Conservation (phyloP, 1,284 basidiomycete species). For the Marasmius fiardii region DNA sequence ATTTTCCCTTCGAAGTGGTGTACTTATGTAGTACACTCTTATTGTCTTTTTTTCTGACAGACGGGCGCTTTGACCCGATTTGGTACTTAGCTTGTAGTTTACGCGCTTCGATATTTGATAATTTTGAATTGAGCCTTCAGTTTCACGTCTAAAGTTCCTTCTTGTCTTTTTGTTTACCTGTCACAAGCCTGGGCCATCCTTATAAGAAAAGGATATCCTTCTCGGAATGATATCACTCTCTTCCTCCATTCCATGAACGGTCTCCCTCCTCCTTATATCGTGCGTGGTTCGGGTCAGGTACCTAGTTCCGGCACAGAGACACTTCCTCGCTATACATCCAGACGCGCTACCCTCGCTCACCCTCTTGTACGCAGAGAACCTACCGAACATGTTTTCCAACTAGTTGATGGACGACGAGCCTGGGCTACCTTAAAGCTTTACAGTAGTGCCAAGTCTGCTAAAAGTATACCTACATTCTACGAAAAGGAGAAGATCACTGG, state of each 20-base stretch:
- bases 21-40: no score
- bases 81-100: neutral
- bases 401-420: conserved; percentile 17
- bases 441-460: conserved; percentile 45
- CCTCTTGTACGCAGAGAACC: conserved; percentile 35
- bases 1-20: neutral
- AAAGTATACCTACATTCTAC: conserved; percentile 43
- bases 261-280: conserved; percentile 43
- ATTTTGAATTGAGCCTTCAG: neutral
- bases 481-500: conserved; percentile 48
- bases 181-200: neutral
- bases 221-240: conserved; percentile 16
- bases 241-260: conserved; percentile 36
- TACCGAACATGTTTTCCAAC: conserved; percentile 40
- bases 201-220: conserved; percentile 24
- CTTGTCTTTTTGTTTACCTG: neutral
- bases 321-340: conserved; percentile 46
- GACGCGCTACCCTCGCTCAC: conserved; percentile 39
- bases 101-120: neutral
- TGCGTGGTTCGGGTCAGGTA: conserved; percentile 42
- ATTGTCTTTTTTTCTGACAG: neutral
- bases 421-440: conserved; percentile 39
- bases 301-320: conserved; percentile 35
- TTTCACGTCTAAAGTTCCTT: no score
- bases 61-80: neutral